Conservation (phyloP, 129 eudicot genomes). For the Helichrysum umbraculigerum region DNA sequence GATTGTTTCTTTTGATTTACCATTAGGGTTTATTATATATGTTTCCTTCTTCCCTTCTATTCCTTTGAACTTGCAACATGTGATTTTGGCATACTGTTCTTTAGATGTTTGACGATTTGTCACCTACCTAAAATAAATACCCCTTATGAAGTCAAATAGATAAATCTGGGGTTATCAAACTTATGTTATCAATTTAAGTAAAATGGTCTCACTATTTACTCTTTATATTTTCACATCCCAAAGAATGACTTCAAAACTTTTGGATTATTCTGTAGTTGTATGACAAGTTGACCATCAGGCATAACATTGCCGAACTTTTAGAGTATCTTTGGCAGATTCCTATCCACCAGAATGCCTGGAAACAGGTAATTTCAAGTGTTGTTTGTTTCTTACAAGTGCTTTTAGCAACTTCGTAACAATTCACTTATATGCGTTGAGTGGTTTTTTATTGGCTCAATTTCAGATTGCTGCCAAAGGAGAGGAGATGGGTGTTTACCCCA, state of each 20-base stretch:
- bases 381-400: not conserved
- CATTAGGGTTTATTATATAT: slow-evolving; percentile 2
- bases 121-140: too few species aligned
- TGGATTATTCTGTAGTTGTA: slow-evolving; percentile 56
- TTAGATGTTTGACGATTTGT: too few species aligned
- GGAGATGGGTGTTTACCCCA: slow-evolving; percentile 90
- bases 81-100: too few species aligned
- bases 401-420: not conserved
- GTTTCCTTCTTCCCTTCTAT: too few species aligned
- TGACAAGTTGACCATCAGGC: slow-evolving; percentile 94
- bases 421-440: not conserved
- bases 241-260: not conserved
- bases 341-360: slow-evolving; percentile 96
- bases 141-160: too few species aligned
- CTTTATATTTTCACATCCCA: not conserved
- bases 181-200: not conserved
- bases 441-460: slow-evolving; percentile 1
- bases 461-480: slow-evolving; percentile 99
- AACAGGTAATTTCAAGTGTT: slow-evolving; percentile 48
- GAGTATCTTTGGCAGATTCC: slow-evolving; percentile 98
- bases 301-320: slow-evolving; percentile 91
- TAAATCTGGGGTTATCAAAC: too few species aligned
- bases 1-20: slow-evolving; percentile 17
- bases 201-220: not conserved
- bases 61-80: too few species aligned